These are phyloP conservation scores for Drosera spatulata DNA, from an alignment of 179 eudicot species.

Conservation along the genomic window DNA sequence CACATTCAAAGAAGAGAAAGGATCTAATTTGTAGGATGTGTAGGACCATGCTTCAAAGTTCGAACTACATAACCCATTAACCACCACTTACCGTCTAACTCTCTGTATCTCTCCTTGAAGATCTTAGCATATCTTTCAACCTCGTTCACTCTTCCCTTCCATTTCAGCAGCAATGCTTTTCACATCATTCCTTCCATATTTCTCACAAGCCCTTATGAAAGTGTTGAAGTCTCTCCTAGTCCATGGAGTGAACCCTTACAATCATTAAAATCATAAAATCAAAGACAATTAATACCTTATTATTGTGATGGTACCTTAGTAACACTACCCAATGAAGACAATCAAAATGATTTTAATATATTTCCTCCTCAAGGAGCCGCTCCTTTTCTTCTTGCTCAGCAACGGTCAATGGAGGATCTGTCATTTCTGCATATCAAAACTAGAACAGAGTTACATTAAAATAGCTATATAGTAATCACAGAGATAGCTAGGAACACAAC, in stretches of 20 bases:
- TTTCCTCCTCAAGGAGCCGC: slow-evolving; percentile 69
- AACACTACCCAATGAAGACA: no score
- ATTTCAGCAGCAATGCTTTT: slow-evolving; percentile 76
- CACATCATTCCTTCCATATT: slow-evolving; percentile 80
- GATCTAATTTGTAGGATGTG: no score
- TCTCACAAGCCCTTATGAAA: slow-evolving; percentile 93
- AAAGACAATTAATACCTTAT: background rate
- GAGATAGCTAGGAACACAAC: background rate
- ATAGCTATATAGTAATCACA: background rate
- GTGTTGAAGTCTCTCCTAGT: slow-evolving; percentile 88
- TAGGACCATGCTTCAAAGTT: no score
- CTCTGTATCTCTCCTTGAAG: slow-evolving; percentile 91
- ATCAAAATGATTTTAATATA: background rate
- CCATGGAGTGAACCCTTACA: slow-evolving; percentile 93
- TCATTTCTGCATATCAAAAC: slow-evolving; percentile 37
- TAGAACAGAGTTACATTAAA: no score
- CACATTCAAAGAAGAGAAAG: no score
- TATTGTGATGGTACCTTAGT: no score
- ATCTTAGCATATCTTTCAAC: slow-evolving; percentile 92
- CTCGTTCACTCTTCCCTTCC: slow-evolving; percentile 93
- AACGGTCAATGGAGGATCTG: slow-evolving; percentile 92
- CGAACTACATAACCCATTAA: no score
- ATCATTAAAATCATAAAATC: background rate
- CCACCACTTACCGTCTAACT: slow-evolving; percentile 52
- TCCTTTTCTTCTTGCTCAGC: slow-evolving; percentile 98